Conservation (phyloP, 768 basidiomycete genomes). For the Hydnum rufescens region DNA sequence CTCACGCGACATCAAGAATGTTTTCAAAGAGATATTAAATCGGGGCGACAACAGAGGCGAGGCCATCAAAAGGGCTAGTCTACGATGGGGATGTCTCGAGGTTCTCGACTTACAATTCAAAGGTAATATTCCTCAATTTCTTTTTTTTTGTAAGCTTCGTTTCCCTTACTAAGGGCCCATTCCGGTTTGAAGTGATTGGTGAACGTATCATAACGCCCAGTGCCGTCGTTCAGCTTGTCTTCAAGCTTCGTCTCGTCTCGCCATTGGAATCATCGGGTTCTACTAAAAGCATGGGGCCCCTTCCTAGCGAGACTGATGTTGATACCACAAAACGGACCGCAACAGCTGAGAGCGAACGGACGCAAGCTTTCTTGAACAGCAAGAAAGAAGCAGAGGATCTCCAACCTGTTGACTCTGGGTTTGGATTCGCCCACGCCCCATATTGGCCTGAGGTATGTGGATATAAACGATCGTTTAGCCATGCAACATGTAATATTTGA, state of each 20-base stretch:
- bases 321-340: slow-evolving; percentile 27
- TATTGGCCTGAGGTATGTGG: slow-evolving; percentile 67
- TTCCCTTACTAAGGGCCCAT: background rate
- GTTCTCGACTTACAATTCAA: slow-evolving; percentile 70
- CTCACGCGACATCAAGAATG: slow-evolving; percentile 16
- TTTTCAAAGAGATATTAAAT: slow-evolving; percentile 30
- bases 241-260: slow-evolving; percentile 59
- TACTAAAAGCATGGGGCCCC: slow-evolving; percentile 9
- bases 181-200: slow-evolving; percentile 46
- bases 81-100: slow-evolving; percentile 56
- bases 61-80: slow-evolving; percentile 43
- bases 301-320: slow-evolving; percentile 17
- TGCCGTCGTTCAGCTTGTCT: slow-evolving; percentile 67
- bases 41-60: slow-evolving; percentile 28
- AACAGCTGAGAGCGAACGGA: slow-evolving; percentile 37
- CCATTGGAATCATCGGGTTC: slow-evolving; percentile 21
- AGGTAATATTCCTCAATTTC: slow-evolving; percentile 43
- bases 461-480: background rate
- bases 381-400: slow-evolving; percentile 45
- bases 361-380: slow-evolving; percentile 47
- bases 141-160: too few species aligned
- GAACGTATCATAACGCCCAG: slow-evolving; percentile 76
- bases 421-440: slow-evolving; percentile 71
- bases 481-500: background rate
- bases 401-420: slow-evolving; percentile 21